Conservation (phyloP, 164 flowering plant species). For the Cinnamomum chago region DNA sequence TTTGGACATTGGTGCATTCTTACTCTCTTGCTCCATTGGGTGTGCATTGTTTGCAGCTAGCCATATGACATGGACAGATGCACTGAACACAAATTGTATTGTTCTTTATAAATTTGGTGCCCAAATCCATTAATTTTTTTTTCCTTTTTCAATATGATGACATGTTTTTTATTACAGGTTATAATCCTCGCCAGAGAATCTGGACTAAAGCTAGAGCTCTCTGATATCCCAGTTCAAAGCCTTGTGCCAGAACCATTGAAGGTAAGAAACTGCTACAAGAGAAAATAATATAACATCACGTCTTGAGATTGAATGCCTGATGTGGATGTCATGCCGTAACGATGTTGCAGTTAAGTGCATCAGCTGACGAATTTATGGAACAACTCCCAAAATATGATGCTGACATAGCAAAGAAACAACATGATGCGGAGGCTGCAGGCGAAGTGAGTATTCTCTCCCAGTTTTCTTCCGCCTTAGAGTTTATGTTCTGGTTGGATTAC, state of each 20-base stretch:
- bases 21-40: no score
- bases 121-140: no score
- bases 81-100: no score
- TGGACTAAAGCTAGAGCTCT: conserved; percentile 80
- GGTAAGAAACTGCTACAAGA: conserved; percentile 32
- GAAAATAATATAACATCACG: not conserved
- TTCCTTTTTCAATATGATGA: not conserved
- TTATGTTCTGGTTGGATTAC: not conserved
- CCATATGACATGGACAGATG: no score
- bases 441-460: conserved; percentile 46
- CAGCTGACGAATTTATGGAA: conserved; percentile 79
- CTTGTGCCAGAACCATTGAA: conserved; percentile 90
- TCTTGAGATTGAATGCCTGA: not conserved
- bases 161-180: conserved; percentile 44
- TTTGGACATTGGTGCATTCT: no score
- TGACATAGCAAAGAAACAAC: conserved; percentile 48
- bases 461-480: not conserved
- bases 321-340: not conserved
- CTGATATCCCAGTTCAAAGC: conserved; percentile 77
- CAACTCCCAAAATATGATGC: conserved; percentile 72
- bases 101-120: no score
- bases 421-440: conserved; percentile 70
- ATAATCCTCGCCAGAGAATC: conserved; percentile 94
- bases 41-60: no score
- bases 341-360: conserved; percentile 45